These are phyloP conservation scores for Zymoseptoria brevis DNA, from an alignment of 2,329 filamentous ascomycete genomes.

Conservation along the genomic window DNA sequence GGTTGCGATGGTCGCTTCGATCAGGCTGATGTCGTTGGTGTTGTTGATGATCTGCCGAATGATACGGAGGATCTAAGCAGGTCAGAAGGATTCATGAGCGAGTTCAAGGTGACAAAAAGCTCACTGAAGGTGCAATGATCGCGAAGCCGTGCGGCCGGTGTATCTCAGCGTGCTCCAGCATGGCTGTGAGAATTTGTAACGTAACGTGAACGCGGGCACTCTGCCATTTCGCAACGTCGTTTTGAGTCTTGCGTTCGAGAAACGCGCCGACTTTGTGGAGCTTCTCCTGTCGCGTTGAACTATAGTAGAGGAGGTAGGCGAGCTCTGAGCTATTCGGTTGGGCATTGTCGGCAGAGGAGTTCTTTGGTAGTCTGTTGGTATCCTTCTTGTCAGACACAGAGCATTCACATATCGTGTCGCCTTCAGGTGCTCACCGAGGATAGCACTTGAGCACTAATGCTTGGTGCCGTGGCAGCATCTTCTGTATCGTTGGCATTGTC, in stretches of 20 bases:
- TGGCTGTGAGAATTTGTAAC: conserved; percentile 78
- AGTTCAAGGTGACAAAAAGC: not conserved
- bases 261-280: conserved; percentile 93
- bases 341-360: conserved; percentile 65
- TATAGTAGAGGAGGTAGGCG: conserved; percentile 94
- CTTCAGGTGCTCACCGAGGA: conserved; percentile 49
- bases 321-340: conserved; percentile 95
- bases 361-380: conserved; percentile 60
- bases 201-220: conserved; percentile 86
- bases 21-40: conserved; percentile 83
- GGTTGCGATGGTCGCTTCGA: conserved; percentile 78
- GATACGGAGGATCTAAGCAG: conserved; percentile 66
- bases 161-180: conserved; percentile 67
- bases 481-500: conserved; percentile 35
- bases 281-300: conserved; percentile 87
- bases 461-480: conserved; percentile 86
- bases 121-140: conserved; percentile 60
- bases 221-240: conserved; percentile 80
- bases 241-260: conserved; percentile 85
- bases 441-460: conserved; percentile 95
- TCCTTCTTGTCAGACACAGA: not conserved
- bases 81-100: conserved; percentile 1
- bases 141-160: conserved; percentile 74
- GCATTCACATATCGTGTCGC: not conserved
- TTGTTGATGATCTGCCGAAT: conserved; percentile 67